Base-by-base conservation (phyloP, 192 early-diverging fungal genomes). In the Piromyces sp. region DNA sequence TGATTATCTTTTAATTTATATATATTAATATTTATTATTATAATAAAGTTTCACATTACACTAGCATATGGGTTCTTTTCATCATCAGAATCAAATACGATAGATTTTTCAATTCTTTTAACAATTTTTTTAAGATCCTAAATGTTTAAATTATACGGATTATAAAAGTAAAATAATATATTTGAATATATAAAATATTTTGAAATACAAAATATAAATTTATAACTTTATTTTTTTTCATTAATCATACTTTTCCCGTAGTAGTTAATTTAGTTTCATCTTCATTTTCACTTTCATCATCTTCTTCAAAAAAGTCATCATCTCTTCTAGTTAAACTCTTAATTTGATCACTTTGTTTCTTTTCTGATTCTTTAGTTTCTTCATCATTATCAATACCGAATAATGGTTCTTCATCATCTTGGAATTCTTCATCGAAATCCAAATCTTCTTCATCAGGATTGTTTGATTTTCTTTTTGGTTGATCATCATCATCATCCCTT, bases 341-440 rank as follows among this genome's bases (percentile, higher is more conserved):
- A 68, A 68, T n/a, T 68, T 68, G 51, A 9, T 68, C 51, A 28
- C 9, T 68, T 68, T 68, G 51, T 68, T 68, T 68, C 26, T 68
- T 68, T 81, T 82, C 80, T 79, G 81, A 30, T 42, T 86, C 81
- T 81, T 81, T 30, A 26, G 82, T 82, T 30, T 79, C 38, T 12
- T 85, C 85, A 31, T 91, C 87, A 33, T 89, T 88, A 28, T 86
- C 86, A 17, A 85, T 82, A 30, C 90, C 82, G 0, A 88, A 87
- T 5, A 87, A 83, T 38, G 86, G 88, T 81, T 95, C 94, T 85
- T 95, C 94, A 81, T 95, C 94, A 81, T 94, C 93, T 79, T 94
- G 92, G 85, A 93, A 95, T 33, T 91, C 92, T 82, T 93, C 91
- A 79, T 95, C 94, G 85, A 91, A 95, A 84, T 93, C 93, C 79